Base-by-base conservation (phyloP, 2,329 filamentous ascomycete species). In the Lachnellula willkommii region DNA sequence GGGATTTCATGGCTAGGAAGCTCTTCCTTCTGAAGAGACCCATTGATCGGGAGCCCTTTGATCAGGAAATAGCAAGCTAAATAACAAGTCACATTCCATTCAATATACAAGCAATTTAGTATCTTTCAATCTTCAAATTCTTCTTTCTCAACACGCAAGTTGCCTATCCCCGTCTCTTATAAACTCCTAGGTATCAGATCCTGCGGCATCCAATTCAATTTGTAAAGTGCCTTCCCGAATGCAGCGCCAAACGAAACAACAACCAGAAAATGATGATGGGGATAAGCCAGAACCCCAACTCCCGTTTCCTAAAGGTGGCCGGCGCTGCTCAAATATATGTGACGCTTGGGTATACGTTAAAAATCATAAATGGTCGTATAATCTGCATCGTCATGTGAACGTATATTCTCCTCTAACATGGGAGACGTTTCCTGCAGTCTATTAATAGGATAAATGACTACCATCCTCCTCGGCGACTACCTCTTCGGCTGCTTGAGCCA, bases 111-210 rank as follows among this genome's bases (percentile, higher is more conserved):
- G 22, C 28, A 32, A 32, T 32, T 47, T 47, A 24, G 3, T 22
- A 22, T 28, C 22, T 14, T 45, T 45, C 42, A 47, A 47, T 22
- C n/a, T 5, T 28, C 24, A 47, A 47, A 47, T 32, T 8, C 22
- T 15, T 47, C 45, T 22, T 15, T 47, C 45, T 22, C 26, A 47
- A 47, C 17, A 15, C 26, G 12, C 45, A 47, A 47, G 45, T 47
- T 43, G 53, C 55, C 50, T 54, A 56, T 54, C 53, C 53, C 55
- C 55, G 43, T 54, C 62, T 65, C 52, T 60, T 48, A 47, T 39
- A 59, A 58, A 63, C 62, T 57, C 63, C 60, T 58, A 64, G 64
- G 63, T 66, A 66, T 66, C 65, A 66, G 62, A 65, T 61, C 63
- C 63, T 50, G 48, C 47, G 48, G 54, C 55, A 59, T 57, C 56